A percentile compares a stretch with the other conserved stretches of the same genome.
phyloP scores from a whole-genome alignment of 805 yeast genomes.

The Cyberlindnera mycetangii region DNA sequence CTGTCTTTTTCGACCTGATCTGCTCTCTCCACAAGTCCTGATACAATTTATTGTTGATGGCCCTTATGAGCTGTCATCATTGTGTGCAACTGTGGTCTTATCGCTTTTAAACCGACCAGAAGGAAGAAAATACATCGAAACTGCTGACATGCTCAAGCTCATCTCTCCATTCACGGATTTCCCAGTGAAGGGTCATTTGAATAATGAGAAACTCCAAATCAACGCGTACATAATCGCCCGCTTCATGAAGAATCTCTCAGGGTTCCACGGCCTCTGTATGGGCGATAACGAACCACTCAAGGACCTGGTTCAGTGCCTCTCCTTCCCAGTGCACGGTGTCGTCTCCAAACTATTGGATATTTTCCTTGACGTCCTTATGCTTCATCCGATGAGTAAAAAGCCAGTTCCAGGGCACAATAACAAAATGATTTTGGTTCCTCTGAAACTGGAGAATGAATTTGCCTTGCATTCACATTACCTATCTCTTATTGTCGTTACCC shows the following conservation, averaged over 20 bases:
- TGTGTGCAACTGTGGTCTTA: constrained; percentile 45
- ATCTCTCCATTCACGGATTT: constrained; percentile 71
- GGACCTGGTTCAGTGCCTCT: constrained; percentile 59
- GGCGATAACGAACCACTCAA: constrained; percentile 53
- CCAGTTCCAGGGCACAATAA: constrained; percentile 9
- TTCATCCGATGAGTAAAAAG: constrained; percentile 44
- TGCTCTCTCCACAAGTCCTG: constrained; percentile 39
- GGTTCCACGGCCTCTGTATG: constrained; percentile 62
- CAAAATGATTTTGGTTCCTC: constrained; percentile 24
- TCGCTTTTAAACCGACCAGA: constrained; percentile 57
- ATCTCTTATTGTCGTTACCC: constrained; percentile 53
- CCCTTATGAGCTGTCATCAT: constrained; percentile 42
- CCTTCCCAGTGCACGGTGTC: constrained; percentile 51
- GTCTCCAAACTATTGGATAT: constrained; percentile 69
- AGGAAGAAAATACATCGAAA: constrained; percentile 50
- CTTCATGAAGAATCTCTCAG: constrained; percentile 72
- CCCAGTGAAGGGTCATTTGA: constrained; percentile 44
- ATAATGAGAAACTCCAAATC: constrained; percentile 54
- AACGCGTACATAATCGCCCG: constrained; percentile 57
- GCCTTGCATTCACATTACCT: constrained; percentile 58
- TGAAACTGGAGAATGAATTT: constrained; percentile 40
- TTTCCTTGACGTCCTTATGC: constrained; percentile 62
- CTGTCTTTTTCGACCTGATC: constrained; percentile 41
- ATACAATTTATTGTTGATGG: constrained; percentile 52
- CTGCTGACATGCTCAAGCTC: constrained; percentile 59